These are phyloP conservation scores for Botrytis galanthina DNA, from an alignment of 2,329 filamentous ascomycete genomes.

Conservation along the genomic window DNA sequence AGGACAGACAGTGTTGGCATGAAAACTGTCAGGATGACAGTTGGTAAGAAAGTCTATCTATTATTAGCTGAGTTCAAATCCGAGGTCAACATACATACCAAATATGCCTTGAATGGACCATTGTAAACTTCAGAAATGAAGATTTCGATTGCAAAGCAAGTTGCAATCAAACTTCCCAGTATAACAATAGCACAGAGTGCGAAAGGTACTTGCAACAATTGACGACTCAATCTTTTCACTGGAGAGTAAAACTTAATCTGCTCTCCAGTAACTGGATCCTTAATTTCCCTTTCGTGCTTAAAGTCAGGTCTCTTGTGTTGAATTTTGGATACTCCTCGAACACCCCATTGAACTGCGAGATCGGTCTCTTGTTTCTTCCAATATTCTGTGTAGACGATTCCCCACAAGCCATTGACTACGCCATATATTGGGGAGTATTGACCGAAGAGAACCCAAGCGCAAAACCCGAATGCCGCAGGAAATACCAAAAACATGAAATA, in stretches of 20 bases:
- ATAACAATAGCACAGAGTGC: constrained; percentile 68
- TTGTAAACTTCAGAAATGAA: constrained; percentile 94
- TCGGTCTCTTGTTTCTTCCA: constrained; percentile 95
- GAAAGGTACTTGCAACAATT: constrained; percentile 70
- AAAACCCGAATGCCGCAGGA: constrained; percentile 73
- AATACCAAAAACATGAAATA: constrained; percentile 87
- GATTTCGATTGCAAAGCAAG: constrained; percentile 88
- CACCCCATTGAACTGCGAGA: constrained; percentile 82
- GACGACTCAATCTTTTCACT: constrained; percentile 59
- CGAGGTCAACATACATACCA: constrained; percentile 54
- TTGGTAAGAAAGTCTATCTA: constrained; percentile 78
- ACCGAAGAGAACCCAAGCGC: constrained; percentile 78
- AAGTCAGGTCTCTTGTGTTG: constrained; percentile 78
- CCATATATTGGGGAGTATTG: constrained; percentile 82
- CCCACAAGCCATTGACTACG: constrained; percentile 78
- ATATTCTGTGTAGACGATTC: constrained; percentile 85
- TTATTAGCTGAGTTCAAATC: constrained; percentile 20
- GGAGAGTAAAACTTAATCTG: constrained; percentile 59
- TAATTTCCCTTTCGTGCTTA: constrained; percentile 70
- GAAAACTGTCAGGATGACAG: constrained; percentile 76
- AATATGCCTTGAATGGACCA: constrained; percentile 79
- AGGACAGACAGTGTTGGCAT: constrained; percentile 76
- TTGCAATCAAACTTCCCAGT: constrained; percentile 78
- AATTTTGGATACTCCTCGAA: constrained; percentile 78
- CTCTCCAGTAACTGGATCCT: constrained; percentile 73